Conservation (phyloP, 352 stramenopile genomes). For the Phytophthora sojae region DNA sequence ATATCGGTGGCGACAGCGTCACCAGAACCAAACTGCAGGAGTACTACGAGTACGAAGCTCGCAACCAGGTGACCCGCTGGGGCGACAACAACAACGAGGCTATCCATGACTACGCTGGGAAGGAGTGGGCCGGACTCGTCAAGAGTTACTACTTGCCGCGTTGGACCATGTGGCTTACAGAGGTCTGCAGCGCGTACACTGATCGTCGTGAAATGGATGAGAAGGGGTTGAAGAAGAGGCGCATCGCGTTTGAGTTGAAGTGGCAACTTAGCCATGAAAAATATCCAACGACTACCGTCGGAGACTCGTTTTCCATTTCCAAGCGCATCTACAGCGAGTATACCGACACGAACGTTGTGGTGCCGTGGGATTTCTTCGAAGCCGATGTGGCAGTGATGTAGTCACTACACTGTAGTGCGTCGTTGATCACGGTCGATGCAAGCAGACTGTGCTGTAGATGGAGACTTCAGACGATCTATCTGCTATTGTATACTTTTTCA, state of each 20-base stretch:
- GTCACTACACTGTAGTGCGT: neutral
- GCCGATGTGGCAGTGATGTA: neutral
- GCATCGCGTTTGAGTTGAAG: conserved; percentile 69
- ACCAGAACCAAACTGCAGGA: conserved; percentile 36
- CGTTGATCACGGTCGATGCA: neutral
- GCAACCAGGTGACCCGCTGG: conserved; percentile 83
- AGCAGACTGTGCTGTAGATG: neutral
- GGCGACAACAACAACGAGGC: conserved; percentile 77
- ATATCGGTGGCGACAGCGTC: conserved; percentile 10
- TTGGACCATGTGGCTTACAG: conserved; percentile 78
- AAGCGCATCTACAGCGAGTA: neutral
- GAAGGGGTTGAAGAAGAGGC: conserved; percentile 45
- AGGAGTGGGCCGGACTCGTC: conserved; percentile 80
- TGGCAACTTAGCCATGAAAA: conserved; percentile 67
- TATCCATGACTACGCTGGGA: conserved; percentile 80
- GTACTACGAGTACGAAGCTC: conserved; percentile 85
- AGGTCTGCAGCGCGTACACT: conserved; percentile 71
- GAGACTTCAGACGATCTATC: neutral
- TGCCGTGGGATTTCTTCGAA: neutral
- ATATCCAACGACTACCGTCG: conserved; percentile 43
- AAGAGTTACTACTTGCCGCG: conserved; percentile 74
- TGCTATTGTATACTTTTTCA: neutral
- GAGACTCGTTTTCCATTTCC: neutral
- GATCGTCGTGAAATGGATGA: conserved; percentile 63
- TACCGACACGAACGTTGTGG: neutral